Evolutionary conservation across 352 stramenopile species (phyloP), one percentile per base, ranked within the genome.

Genomic region (Blastocystis sp.): DNA sequence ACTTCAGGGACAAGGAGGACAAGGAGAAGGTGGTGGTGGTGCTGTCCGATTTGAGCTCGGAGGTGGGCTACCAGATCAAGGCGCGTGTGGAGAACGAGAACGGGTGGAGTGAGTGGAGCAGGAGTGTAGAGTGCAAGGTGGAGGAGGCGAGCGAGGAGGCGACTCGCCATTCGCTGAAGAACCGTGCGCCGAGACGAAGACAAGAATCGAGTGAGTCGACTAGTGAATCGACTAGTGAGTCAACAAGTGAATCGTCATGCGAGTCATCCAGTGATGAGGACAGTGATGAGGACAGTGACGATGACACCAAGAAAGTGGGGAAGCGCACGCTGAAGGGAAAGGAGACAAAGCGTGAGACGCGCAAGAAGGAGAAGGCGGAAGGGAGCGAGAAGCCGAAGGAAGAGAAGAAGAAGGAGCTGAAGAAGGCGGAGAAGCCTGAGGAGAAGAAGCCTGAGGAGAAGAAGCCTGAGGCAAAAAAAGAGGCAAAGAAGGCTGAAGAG

Each of bases 81-180:
- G 42, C 1, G 6, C 66, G 66, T 60, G 4, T 77, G 66, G 45
- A 28, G 40, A 77, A 77, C 52, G 38, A 3, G 19, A 77, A 77
- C 52, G 66, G 66, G 4, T 57, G 2, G 43, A 43, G 66, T 2
- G 42, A 19, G 66, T 77, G 66, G 66, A 77, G 66, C 45, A 3
- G 38, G 19, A 43, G 43, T 6, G 57, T 61, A 10, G 69, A 79
- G 21, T 79, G 57, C 40, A 34, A 34, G 28, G 28, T 34, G 28
- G 28, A 34, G 28, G 28, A 34, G 28, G 28, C 28, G 28, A 34
- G 28, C 28, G 28, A 34, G 28, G 28, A 34, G 28, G 28, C 28
- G 28, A 34, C 28, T 34, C 28, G 28, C 28, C 28, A 34, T 34
- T 34, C 28, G 28, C 28, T 34, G 28, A 34, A 34, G 28, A 34